Evolutionary conservation across 225 moss, liverwort and hornwort species (phyloP).

Genomic region (Thuidium tamariscinum): DNA sequence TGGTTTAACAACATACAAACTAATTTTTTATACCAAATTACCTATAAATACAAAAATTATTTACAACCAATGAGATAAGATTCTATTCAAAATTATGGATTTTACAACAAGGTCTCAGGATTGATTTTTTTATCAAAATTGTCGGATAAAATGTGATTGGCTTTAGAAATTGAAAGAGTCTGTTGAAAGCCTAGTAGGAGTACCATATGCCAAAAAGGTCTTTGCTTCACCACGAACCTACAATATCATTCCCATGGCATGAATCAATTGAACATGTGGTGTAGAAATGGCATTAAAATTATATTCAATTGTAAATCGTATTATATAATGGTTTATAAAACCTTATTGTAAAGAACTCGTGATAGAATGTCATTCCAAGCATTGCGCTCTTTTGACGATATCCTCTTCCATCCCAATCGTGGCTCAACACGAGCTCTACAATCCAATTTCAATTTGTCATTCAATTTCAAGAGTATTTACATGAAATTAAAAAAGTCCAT

Average conservation of each 20-base stretch:
- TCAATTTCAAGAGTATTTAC: neutral
- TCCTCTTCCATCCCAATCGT: conserved; percentile 59
- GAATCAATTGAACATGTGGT: neutral
- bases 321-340: neutral
- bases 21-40: neutral
- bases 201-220: conserved; percentile 36
- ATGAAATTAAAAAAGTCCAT: neutral
- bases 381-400: conserved; percentile 57
- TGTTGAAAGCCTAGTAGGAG: conserved; percentile 8
- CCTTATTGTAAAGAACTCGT: conserved; percentile 61
- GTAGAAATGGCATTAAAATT: neutral
- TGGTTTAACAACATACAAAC: neutral
- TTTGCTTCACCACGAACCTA: conserved; percentile 63
- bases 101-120: neutral
- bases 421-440: conserved; percentile 54
- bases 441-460: neutral
- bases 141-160: neutral
- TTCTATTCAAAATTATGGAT: too few species aligned
- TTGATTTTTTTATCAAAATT: neutral
- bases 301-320: neutral
- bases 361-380: conserved; percentile 79
- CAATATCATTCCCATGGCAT: neutral
- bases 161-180: neutral
- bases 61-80: neutral
- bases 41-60: neutral